Conservation (phyloP, 1,284 basidiomycete genomes). For the Bondarzewia mesenterica region DNA sequence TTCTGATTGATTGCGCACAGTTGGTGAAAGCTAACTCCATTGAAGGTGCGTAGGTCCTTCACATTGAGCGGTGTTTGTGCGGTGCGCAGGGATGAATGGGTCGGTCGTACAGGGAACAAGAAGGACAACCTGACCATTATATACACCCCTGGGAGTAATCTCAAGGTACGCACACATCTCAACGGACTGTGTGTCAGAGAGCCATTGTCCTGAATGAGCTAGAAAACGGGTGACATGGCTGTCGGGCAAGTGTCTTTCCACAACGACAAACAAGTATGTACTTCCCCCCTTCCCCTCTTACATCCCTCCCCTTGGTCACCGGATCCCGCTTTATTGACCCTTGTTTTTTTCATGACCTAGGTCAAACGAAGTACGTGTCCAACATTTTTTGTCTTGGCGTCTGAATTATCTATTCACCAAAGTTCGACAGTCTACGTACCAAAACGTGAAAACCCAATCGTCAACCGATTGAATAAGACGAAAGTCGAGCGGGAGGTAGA, state of each 20-base stretch:
- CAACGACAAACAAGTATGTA: conserved; percentile 71
- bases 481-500: conserved; percentile 82
- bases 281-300: too few relatives aligned
- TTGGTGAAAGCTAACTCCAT: conserved; percentile 98
- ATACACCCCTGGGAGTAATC: conserved; percentile 85
- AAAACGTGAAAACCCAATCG: conserved; percentile 81
- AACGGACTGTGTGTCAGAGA: too few relatives aligned
- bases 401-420: too few relatives aligned
- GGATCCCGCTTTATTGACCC: too few relatives aligned
- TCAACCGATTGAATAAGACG: conserved; percentile 95
- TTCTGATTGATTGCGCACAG: conserved; percentile 86
- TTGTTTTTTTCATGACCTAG: conserved; percentile 28
- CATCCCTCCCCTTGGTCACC: too few relatives aligned
- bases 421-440: conserved; percentile 62
- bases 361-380: conserved; percentile 63
- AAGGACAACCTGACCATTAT: conserved; percentile 92
- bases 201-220: background rate
- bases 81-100: too few relatives aligned
- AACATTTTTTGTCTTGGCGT: too few relatives aligned
- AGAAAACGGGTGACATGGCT: conserved; percentile 97
- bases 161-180: conserved; percentile 62
- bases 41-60: conserved; percentile 74
- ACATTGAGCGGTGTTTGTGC: too few relatives aligned
- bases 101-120: conserved; percentile 71
- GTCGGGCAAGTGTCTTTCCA: conserved; percentile 94